Conservation (phyloP, 495 filamentous ascomycete species). For the Chaetomidium leptoderma region DNA sequence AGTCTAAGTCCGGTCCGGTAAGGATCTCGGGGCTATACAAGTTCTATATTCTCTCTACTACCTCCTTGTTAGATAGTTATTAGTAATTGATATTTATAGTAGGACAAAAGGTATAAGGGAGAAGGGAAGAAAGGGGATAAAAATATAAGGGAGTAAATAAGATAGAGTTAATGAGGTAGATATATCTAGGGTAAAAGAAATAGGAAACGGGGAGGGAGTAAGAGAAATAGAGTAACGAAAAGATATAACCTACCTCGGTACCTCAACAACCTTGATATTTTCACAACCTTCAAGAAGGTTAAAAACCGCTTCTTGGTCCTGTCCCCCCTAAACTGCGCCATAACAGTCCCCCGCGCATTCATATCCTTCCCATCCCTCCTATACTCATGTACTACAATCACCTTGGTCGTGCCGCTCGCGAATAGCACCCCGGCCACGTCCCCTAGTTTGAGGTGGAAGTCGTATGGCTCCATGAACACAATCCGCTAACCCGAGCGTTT, state of each 20-base stretch:
- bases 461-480: conserved; percentile 42
- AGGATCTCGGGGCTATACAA: conserved; percentile 23
- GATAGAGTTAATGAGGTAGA: too few relatives aligned
- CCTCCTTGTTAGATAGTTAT: too few relatives aligned
- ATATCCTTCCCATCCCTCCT: conserved; percentile 10
- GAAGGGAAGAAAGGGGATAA: too few relatives aligned
- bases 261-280: conserved; percentile 37
- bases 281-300: conserved; percentile 31
- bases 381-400: conserved; percentile 32
- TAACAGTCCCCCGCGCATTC: conserved; percentile 30
- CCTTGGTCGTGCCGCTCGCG: conserved; percentile 29
- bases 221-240: too few relatives aligned
- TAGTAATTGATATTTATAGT: too few relatives aligned
- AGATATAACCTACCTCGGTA: conserved; percentile 24
- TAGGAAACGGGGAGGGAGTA: neutral
- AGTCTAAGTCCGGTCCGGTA: conserved; percentile 19
- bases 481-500: conserved; percentile 47
- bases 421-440: conserved; percentile 40
- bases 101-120: too few relatives aligned
- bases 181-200: too few relatives aligned
- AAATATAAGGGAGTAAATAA: too few relatives aligned
- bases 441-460: conserved; percentile 39
- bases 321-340: conserved; percentile 44
- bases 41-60: too few relatives aligned
- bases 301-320: conserved; percentile 46